A percentile compares a stretch with the other conserved stretches of the same genome.
Evolutionary conservation across 148 eudicot species (phyloP).

Genomic region (Nepenthes gracilis): DNA sequence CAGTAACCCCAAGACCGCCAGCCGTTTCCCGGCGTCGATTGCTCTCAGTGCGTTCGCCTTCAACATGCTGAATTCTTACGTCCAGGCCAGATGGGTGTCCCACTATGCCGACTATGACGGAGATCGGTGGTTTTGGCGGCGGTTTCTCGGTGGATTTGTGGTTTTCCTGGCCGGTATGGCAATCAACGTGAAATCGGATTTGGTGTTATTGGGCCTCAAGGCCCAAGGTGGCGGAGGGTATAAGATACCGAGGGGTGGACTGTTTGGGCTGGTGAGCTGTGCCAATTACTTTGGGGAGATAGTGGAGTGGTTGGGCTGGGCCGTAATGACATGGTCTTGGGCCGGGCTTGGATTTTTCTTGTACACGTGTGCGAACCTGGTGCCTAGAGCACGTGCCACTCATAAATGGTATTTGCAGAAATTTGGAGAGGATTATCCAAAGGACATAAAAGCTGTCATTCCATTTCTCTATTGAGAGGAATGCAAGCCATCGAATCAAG

Average conservation of each 20-base stretch:
- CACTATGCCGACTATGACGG: constrained; percentile 32
- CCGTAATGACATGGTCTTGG: constrained; percentile 75
- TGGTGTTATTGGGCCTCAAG: constrained; percentile 45
- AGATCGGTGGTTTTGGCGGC: constrained; percentile 51
- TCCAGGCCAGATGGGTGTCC: constrained; percentile 68
- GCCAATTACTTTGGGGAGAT: constrained; percentile 91
- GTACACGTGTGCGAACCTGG: constrained; percentile 60
- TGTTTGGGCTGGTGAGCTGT: constrained; percentile 68
- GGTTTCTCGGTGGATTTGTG: constrained; percentile 40
- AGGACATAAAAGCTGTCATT: constrained; percentile 56
- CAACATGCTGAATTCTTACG: constrained; percentile 52
- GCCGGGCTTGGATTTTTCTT: constrained; percentile 69
- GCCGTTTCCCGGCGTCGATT: constrained; percentile 40
- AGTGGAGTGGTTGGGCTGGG: constrained; percentile 91
- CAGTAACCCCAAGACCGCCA: constrained; percentile 4
- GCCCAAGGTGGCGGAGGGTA: constrained; percentile 52
- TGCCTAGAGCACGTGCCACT: constrained; percentile 59
- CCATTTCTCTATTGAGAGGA: constrained; percentile 47
- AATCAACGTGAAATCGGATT: constrained; percentile 54
- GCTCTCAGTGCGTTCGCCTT: constrained; percentile 49
- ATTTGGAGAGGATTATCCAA: constrained; percentile 82
- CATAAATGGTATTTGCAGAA: constrained; percentile 80
- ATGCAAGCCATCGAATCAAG: too few relatives aligned
- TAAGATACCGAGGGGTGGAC: constrained; percentile 59
- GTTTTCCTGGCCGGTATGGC: constrained; percentile 51